These are phyloP conservation scores for Phoma sp. DNA, from an alignment of 2,329 filamentous ascomycete genomes.

Conservation along the genomic window DNA sequence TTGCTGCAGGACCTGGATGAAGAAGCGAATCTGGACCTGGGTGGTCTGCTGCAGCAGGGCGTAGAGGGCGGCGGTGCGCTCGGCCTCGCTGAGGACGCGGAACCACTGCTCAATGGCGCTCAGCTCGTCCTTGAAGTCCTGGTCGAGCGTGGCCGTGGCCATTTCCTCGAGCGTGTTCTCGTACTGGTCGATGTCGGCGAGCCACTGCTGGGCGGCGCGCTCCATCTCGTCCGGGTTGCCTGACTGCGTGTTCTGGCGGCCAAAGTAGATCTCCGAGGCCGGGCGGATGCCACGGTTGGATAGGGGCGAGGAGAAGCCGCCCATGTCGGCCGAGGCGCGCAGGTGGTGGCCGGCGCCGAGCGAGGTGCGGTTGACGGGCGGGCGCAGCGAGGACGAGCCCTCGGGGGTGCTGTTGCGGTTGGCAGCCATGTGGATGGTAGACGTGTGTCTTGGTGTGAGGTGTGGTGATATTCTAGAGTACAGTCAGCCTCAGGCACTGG, in stretches of 20 bases:
- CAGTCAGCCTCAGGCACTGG: too few relatives aligned
- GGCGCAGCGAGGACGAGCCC: conserved; percentile 81
- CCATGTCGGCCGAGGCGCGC: conserved; percentile 95
- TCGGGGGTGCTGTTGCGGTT: conserved; percentile 99
- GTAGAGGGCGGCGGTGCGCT: conserved; percentile 93
- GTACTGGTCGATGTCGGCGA: conserved; percentile 98
- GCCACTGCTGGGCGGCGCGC: conserved; percentile 96
- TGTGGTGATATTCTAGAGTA: too few relatives aligned
- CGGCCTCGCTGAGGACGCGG: conserved; percentile 92
- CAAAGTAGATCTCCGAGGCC: conserved; percentile 91
- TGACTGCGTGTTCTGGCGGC: conserved; percentile 71
- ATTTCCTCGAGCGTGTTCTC: conserved; percentile 99
- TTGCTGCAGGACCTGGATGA: conserved; percentile 97
- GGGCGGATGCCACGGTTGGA: conserved; percentile 84
- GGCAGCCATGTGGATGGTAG: conserved; percentile 56
- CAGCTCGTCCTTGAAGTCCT: conserved; percentile 99
- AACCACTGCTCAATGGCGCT: conserved; percentile 99
- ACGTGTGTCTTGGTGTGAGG: conserved; percentile 44
- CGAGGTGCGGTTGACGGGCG: conserved; percentile 76
- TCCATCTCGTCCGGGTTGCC: conserved; percentile 84
- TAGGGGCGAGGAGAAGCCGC: conserved; percentile 74
- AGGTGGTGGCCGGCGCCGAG: conserved; percentile 83
- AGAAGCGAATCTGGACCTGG: conserved; percentile 98
- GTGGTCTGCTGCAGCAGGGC: conserved; percentile 97
- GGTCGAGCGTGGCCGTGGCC: conserved; percentile 96